phyloP scores from a whole-genome alignment of 192 early-diverging fungal genomes.

The Entrophospora sp. region DNA sequence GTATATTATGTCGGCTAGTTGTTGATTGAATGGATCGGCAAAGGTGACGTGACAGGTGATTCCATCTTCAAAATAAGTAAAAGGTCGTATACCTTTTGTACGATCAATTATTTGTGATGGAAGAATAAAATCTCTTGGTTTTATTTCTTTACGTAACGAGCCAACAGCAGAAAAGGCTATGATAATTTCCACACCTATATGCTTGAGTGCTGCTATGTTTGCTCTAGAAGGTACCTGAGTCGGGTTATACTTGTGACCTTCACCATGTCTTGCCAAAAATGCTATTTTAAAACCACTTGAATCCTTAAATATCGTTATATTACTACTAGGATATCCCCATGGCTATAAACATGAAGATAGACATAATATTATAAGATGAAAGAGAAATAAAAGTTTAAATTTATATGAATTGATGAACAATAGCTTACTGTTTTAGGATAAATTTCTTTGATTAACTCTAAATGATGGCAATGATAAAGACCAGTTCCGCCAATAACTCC shows the following conservation, averaged over 20 bases:
- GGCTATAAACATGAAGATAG: conserved; percentile 36
- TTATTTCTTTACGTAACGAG: conserved; percentile 87
- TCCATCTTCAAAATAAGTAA: conserved; percentile 90
- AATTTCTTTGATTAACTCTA: conserved; percentile 72
- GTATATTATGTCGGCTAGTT: conserved; percentile 65
- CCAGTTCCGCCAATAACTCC: conserved; percentile 94
- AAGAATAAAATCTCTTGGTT: conserved; percentile 89
- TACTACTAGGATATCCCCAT: conserved; percentile 82
- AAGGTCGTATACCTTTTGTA: conserved; percentile 91
- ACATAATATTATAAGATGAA: background rate
- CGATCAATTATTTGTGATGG: conserved; percentile 94
- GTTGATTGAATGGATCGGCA: conserved; percentile 85
- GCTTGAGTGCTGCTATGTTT: conserved; percentile 98
- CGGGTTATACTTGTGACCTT: conserved; percentile 77
- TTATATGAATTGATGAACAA: background rate
- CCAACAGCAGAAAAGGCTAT: conserved; percentile 97
- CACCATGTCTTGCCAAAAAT: conserved; percentile 94
- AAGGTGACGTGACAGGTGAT: conserved; percentile 87
- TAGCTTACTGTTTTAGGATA: conserved; percentile 70
- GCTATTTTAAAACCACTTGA: conserved; percentile 74
- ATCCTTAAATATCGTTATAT: conserved; percentile 73
- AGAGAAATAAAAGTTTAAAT: background rate
- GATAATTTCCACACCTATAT: conserved; percentile 84
- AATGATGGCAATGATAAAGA: conserved; percentile 78
- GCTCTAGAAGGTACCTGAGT: conserved; percentile 87